Evolutionary conservation across 352 stramenopile genomes (phyloP).

Genomic region (Phytophthora pluvialis): DNA sequence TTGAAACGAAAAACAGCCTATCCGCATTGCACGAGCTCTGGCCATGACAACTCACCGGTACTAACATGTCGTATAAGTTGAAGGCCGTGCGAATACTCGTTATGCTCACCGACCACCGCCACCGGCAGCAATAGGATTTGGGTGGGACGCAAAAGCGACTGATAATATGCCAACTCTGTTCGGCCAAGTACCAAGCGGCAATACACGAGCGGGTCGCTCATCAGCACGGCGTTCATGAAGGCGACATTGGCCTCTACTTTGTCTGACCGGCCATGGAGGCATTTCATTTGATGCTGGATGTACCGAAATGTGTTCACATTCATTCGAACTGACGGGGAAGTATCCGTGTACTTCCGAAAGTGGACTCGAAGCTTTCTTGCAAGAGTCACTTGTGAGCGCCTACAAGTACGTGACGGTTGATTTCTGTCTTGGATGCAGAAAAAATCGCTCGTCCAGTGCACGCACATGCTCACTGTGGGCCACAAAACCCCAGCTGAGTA

Average conservation of each 20-base stretch:
- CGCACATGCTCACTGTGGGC: slow-evolving; percentile 34
- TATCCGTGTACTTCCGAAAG: slow-evolving; percentile 8
- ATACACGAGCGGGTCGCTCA: slow-evolving; percentile 48
- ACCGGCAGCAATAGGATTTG: slow-evolving; percentile 22
- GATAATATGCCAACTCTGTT: slow-evolving; percentile 25
- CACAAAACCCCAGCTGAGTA: slow-evolving; percentile 45
- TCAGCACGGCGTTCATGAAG: slow-evolving; percentile 46
- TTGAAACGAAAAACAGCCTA: not conserved
- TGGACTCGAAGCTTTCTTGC: slow-evolving; percentile 5
- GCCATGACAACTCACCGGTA: slow-evolving; percentile 9
- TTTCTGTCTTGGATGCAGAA: slow-evolving; percentile 36
- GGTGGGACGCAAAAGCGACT: slow-evolving; percentile 6
- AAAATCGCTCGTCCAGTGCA: slow-evolving; percentile 45
- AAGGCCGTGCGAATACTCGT: slow-evolving; percentile 20
- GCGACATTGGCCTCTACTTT: slow-evolving; percentile 35
- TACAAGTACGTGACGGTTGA: no score
- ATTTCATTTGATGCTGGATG: slow-evolving; percentile 39
- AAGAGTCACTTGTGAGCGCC: not conserved
- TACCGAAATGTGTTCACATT: slow-evolving; percentile 17
- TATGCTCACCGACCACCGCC: slow-evolving; percentile 4
- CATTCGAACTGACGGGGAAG: slow-evolving; percentile 4
- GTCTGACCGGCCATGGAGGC: slow-evolving; percentile 21
- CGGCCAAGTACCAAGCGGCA: not conserved
- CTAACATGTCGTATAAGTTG: slow-evolving; percentile 10
- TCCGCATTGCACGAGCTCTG: slow-evolving; percentile 28